Evolutionary conservation across 805 yeast species (phyloP), one percentile per base, ranked within the genome.

Genomic region (Spencermartinsiella europaea): DNA sequence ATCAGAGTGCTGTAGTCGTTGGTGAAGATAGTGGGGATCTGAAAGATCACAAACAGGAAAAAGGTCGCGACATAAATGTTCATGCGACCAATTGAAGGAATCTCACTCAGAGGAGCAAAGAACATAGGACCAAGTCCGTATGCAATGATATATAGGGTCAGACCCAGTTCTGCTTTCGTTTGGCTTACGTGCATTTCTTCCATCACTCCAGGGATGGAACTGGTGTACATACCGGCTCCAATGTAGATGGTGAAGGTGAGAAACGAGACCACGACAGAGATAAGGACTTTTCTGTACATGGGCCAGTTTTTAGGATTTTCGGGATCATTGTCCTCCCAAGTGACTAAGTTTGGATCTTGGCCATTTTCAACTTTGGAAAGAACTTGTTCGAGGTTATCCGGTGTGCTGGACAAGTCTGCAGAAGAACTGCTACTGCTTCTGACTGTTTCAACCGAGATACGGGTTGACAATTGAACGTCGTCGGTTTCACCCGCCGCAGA

Each of bases 321-420:
- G 0, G 81, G 79, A 56, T 82, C 89, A 43, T 76, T 72, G 2
- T 80, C 80, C 25, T 79, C 77, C 86, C 85, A 82, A 1, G 85
- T 74, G 8, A 82, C 80, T 38, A 82, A 65, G 55, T 82, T 85
- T 0, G 85, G 86, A 54, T 82, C 86, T 12, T 25, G 31, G 31
- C 31, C 31, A 12, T 25, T 25, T 25, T 25, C 31, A 25, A 25
- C 31, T 12, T 25, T 25, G 31, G 31, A 25, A 12, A 25, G 31
- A 7, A 25, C 31, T n/a, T n/a, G n/a, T n/a, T n/a, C n/a, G n/a
- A n/a, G n/a, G 12, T 25, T 12, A 7, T 7, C 31, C 7, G 31
- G 31, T 7, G 31, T 25, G 10, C 12, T 12, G 12, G 31, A 7
- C 7, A 12, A 25, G 10, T 7, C 7, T 7, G 10, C 31, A 25